Conservation (phyloP, 1,284 basidiomycete species). For the Melampsora americana region DNA sequence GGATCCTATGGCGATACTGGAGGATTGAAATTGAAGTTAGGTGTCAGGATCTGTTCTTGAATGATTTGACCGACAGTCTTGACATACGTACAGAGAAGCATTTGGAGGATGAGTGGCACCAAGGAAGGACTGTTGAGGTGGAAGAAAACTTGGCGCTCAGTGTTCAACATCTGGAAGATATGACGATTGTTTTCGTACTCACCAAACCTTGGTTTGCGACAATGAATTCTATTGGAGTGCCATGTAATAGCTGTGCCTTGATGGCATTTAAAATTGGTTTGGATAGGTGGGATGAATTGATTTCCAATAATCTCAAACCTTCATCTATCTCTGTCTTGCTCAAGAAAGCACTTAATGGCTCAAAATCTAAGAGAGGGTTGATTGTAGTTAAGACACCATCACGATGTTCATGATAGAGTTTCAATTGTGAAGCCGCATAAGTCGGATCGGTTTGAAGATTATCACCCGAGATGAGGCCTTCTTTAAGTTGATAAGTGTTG, state of each 20-base stretch:
- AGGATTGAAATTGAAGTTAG: not conserved
- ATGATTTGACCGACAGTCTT: not conserved
- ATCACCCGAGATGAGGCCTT: slow-evolving; percentile 26
- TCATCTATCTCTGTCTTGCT: slow-evolving; percentile 12
- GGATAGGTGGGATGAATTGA: slow-evolving; percentile 7
- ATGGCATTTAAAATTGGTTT: slow-evolving; percentile 5
- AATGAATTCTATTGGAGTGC: slow-evolving; percentile 30
- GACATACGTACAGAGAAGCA: slow-evolving; percentile 18
- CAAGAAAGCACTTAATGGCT: slow-evolving; percentile 21
- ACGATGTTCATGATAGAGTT: slow-evolving; percentile 10
- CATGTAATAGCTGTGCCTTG: slow-evolving; percentile 2
- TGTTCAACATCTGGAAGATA: not conserved
- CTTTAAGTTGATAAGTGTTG: slow-evolving; percentile 23
- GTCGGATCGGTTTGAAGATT: slow-evolving; percentile 28
- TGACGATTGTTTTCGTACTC: not conserved
- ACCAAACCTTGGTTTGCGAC: slow-evolving; percentile 24
- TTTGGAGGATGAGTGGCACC: slow-evolving; percentile 12
- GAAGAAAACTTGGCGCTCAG: not conserved
- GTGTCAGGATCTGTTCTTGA: no score
- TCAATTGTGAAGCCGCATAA: slow-evolving; percentile 20
- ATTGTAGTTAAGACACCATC: slow-evolving; percentile 17
- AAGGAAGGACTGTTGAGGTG: not conserved
- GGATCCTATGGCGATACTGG: slow-evolving; percentile 19
- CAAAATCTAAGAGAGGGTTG: slow-evolving; percentile 22
- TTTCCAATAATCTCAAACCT: slow-evolving; percentile 27